Base-by-base conservation (phyloP, 148 eudicot genomes). In the Cornus controversa region DNA sequence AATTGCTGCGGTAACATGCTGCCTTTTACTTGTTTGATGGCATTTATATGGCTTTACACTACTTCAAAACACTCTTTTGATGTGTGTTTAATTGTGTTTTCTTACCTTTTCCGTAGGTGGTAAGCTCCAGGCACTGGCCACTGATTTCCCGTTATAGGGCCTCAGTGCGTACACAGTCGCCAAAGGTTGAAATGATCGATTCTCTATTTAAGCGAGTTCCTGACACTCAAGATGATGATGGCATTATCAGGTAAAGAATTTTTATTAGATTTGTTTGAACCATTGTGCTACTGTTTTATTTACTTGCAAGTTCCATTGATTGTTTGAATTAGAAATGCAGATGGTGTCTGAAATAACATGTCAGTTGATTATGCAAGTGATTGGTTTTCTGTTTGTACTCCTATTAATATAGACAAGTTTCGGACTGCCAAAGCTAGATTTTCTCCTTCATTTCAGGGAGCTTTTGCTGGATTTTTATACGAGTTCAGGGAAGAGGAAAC, bases 81-180 rank as follows among this genome's bases (percentile, higher is more conserved):
- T 10, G 45, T 60, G 0, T 60, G 23, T 60, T 60, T n/a, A n/a
- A 18, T 4, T 20, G 64, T 60, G 64, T 5, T 58, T 5, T 58
- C 8, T 18, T 10, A 6, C 20, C 57, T 1, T 50, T 50, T 50
- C 16, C 65, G 4, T 80, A 93, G 94, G 97, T 91, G 18, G 97
- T 93, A 2, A 86, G 93, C 83, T 93, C 94, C 28, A 88, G 97
- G 75, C 84, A 86, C 11, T 93, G 94, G 94, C 94, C 94, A 0
- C 34, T 84, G 76, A 91, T 93, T 79, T 93, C 97, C 4, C 84
- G 92, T 0, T 93, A 93, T 34, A 83, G 93, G 79, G 97, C 94
- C 5, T 85, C 83, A 13, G 90, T 89, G 2, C 84, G 94, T 67
- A 88, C 93, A 0, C 94, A 91, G 58, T 88, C 94, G 16, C 91